Evolutionary conservation across 2,329 filamentous ascomycete species (phyloP).

Genomic region (Sarocladium oryzae): DNA sequence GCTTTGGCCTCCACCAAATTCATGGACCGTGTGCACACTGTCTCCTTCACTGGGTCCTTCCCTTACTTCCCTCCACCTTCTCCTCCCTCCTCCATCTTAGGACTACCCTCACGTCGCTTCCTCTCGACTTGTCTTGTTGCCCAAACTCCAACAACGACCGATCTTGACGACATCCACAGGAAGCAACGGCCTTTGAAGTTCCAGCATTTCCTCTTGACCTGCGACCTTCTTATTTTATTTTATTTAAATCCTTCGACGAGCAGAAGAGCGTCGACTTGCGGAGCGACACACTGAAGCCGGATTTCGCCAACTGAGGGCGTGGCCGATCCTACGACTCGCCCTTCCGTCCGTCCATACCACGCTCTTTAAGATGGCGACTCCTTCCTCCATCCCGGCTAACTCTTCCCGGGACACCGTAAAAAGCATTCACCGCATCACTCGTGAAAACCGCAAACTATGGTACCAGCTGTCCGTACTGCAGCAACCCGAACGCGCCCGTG

Average conservation of each 20-base stretch:
- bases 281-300: too few species aligned
- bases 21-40: neutral
- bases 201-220: too few species aligned
- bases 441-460: constrained; percentile 68
- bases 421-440: constrained; percentile 48
- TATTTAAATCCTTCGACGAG: too few species aligned
- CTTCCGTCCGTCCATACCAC: neutral
- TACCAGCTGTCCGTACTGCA: constrained; percentile 85
- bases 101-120: neutral
- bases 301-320: too few species aligned
- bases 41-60: neutral
- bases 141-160: neutral
- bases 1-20: neutral
- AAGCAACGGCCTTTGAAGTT: too few species aligned
- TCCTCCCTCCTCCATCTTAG: neutral
- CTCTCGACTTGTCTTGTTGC: neutral
- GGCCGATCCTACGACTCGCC: neutral
- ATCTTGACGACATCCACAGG: constrained; percentile 1
- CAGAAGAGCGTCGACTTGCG: too few species aligned
- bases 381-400: constrained; percentile 22
- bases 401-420: constrained; percentile 34
- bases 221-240: too few species aligned
- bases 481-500: constrained; percentile 87
- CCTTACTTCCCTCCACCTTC: constrained; percentile 1
- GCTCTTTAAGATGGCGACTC: constrained; percentile 23